Base-by-base conservation (phyloP, 2,329 filamentous ascomycete species). In the Fusarium sp. region DNA sequence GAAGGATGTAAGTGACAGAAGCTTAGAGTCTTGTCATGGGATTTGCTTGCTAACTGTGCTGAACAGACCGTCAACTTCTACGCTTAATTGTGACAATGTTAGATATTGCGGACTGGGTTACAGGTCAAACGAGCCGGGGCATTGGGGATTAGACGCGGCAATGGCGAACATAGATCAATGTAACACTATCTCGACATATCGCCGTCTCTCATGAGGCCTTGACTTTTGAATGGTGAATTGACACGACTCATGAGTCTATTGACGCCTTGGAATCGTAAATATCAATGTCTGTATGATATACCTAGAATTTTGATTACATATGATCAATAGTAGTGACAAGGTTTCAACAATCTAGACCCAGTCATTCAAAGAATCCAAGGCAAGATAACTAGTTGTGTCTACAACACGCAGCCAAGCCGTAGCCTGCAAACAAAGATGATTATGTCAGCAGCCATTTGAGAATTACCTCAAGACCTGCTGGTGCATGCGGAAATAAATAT, bases 1-100 rank as follows among this genome's bases (percentile, higher is more conserved):
- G 93, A 97, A 97, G 90, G 94, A 97, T 73, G 89, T 90, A 79
- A 86, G 89, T 87, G 54, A 26, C 56, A 10, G 22, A 22, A n/a
- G 3, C 65, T 20, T 28, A 5, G 15, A n/a, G 26, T 10, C 26
- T 5, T 55, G 12, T 11, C 24, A 15, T 31, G 22, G 6, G 24
- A 41, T 14, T 9, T 33, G n/a, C 38, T 66, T 63, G 36, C 76
- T 78, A 74, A 78, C 47, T 15, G 36, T 45, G 15, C 22, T 47
- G 10, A 35, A 36, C 55, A 89, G 87, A 90, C 88, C 38, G 88
- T 90, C 84, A 90, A 88, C 80, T 88, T 88, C 78, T 88, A 88
- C 77, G 86, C 86, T 66, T 88, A 83, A 82, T 75, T 63, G 59
- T 54, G 58, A 44, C 54, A 28, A 65, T 42, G 39, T 47, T 66